A percentile compares a stretch with the other conserved stretches of the same genome.
These are phyloP conservation scores for Passiflora organensis DNA, from an alignment of 345 rosid genomes.

Conservation along the genomic window DNA sequence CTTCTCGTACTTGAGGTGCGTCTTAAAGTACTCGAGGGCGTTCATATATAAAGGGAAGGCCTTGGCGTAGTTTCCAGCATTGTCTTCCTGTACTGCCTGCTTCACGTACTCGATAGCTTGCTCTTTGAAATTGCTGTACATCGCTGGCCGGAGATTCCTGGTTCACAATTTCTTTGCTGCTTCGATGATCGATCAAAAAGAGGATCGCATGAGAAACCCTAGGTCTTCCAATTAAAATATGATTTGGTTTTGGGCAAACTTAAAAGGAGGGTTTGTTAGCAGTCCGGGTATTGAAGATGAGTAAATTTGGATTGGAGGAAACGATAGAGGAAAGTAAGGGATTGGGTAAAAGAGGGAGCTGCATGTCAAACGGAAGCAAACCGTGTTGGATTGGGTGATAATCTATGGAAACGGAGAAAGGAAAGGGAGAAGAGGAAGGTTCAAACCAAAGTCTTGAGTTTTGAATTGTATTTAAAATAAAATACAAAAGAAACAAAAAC, in stretches of 20 bases:
- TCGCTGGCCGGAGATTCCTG: too few relatives aligned
- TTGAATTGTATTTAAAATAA: too few relatives aligned
- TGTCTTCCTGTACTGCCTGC: conserved; percentile 85
- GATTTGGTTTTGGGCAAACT: not conserved
- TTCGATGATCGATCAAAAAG: not conserved
- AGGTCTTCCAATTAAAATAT: not conserved
- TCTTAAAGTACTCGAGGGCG: conserved; percentile 91
- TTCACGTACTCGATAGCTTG: conserved; percentile 92
- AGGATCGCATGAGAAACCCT: not conserved
- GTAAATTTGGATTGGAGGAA: not conserved
- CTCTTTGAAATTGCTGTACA: conserved; percentile 97
- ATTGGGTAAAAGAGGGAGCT: not conserved
- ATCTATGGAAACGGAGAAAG: not conserved
- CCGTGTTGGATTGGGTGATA: not conserved
- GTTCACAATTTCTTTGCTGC: not conserved
- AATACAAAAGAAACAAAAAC: too few relatives aligned
- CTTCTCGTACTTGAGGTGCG: conserved; percentile 95
- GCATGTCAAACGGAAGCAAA: not conserved
- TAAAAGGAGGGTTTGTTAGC: not conserved
- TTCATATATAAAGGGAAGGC: conserved; percentile 89
- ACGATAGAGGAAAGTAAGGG: not conserved
- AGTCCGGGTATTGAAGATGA: not conserved
- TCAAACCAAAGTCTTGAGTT: too few relatives aligned
- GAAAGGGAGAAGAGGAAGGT: too few relatives aligned
- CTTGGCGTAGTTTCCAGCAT: conserved; percentile 82